phyloP scores from a whole-genome alignment of 2,329 filamentous ascomycete genomes.

The Cordyceps militaris region DNA sequence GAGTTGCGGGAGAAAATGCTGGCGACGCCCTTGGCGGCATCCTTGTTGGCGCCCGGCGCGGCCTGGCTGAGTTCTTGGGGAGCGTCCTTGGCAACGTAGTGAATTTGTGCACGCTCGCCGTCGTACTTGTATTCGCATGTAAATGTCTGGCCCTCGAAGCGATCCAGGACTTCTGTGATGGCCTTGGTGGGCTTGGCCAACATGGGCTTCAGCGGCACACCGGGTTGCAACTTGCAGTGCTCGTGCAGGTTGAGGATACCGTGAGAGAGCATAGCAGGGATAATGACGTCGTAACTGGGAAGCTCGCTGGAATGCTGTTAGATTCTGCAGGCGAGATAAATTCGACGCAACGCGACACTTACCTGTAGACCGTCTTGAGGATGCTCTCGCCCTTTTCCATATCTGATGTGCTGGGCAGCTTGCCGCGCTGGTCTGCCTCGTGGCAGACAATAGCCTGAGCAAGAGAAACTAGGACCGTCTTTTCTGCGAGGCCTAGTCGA shows the following conservation, averaged over 20 bases:
- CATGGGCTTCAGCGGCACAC: conserved; percentile 96
- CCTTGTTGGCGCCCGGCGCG: conserved; percentile 53
- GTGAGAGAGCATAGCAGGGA: conserved; percentile 80
- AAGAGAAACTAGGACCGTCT: conserved; percentile 80
- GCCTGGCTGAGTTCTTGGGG: conserved; percentile 60
- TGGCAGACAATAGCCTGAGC: conserved; percentile 84
- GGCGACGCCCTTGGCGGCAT: conserved; percentile 65
- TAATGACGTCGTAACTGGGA: conserved; percentile 89
- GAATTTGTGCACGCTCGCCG: conserved; percentile 95
- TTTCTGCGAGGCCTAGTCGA: conserved; percentile 84
- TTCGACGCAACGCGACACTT: conserved; percentile 19
- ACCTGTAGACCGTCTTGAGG: conserved; percentile 88
- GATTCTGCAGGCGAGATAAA: conserved; percentile 4
- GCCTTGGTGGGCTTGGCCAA: conserved; percentile 97
- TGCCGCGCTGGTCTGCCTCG: conserved; percentile 65
- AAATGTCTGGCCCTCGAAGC: conserved; percentile 91
- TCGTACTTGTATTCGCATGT: conserved; percentile 99
- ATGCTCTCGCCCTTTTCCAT: conserved; percentile 77
- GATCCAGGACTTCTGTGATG: conserved; percentile 93
- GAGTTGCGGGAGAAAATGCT: conserved; percentile 97
- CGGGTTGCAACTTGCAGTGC: conserved; percentile 84
- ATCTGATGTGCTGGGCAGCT: conserved; percentile 65
- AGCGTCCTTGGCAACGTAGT: conserved; percentile 83
- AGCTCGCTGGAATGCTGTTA: conserved; percentile 61
- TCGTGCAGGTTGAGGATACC: conserved; percentile 78